Base-by-base conservation (phyloP, 2,329 filamentous ascomycete genomes). In the Pestalotiopsis fici region DNA sequence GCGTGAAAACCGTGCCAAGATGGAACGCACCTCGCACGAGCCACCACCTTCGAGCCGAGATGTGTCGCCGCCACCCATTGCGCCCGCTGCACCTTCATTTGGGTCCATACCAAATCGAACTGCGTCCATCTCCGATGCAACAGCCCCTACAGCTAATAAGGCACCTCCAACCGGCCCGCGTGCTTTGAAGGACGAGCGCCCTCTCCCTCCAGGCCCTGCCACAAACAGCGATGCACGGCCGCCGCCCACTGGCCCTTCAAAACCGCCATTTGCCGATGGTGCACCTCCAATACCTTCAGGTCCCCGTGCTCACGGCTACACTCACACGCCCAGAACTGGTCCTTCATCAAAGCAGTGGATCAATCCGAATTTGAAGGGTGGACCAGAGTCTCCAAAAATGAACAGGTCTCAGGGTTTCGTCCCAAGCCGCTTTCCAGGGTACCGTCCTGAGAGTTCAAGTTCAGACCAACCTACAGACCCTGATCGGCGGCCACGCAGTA, bases 291-390 rank as follows among this genome's bases (percentile, higher is more conserved):
- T 88, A 60, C 86, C 86, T 3, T 80, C 85, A 2, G 87, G 86
- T 11, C 87, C 86, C 35, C 83, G 87, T 47, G 83, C 83, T 18
- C 86, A 87, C 27, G 27, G 31, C 27, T 43, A 64, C 25, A 86
- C 86, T 39, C 83, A 87, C 43, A 83, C 83, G 18, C 86, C 87
- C 67, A 84, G 81, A 71, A 68, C 77, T 23, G 83, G 86, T 6
- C 82, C 85, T 18, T 86, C 85, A 0, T 88, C 86, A 73, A 88
- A 87, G 71, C 87, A 88, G 75, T 89, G 87, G 87, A 85, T 87
- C 67, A 88, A 88, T 63, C 85, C 86, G 3, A 83, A 82, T 31
- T 71, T 86, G 4, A 87, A 85, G 56, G 71, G 75, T 67, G 76
- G 78, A 0, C 83, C 85, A 1, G 85, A 86, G 21, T 87, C 85